Percentiles rank a stretch among this genome's conserved stretches.
Conservation (phyloP, 2,329 filamentous ascomycete genomes). For the Exophiala mesophila region DNA sequence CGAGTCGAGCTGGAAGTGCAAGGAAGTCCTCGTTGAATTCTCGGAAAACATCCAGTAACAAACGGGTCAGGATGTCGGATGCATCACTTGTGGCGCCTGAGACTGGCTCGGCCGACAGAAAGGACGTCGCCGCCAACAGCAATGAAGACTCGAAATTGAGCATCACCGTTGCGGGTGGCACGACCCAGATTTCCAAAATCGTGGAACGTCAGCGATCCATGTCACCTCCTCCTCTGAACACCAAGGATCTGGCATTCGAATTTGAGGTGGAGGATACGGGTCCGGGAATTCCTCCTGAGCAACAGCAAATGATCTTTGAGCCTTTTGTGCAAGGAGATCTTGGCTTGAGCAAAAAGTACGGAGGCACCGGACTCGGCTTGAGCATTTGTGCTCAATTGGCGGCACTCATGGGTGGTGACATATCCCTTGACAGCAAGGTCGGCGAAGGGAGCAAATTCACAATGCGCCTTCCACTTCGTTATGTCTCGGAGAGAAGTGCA, state of each 20-base stretch:
- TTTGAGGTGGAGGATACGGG: slow-evolving; percentile 88
- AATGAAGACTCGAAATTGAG: slow-evolving; percentile 37
- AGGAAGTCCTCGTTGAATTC: slow-evolving; percentile 35
- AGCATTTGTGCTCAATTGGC: slow-evolving; percentile 88
- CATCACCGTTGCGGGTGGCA: slow-evolving; percentile 59
- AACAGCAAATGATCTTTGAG: slow-evolving; percentile 83
- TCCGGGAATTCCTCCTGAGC: slow-evolving; percentile 71
- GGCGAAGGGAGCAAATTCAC: slow-evolving; percentile 76
- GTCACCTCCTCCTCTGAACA: slow-evolving; percentile 56
- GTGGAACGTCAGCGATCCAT: slow-evolving; percentile 52
- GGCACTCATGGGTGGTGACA: slow-evolving; percentile 72
- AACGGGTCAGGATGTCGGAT: slow-evolving; percentile 26
- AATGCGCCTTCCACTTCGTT: slow-evolving; percentile 75
- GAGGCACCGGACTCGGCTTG: slow-evolving; percentile 79
- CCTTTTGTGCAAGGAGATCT: slow-evolving; percentile 93
- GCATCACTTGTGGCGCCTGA: slow-evolving; percentile 20
- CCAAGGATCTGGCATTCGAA: slow-evolving; percentile 69
- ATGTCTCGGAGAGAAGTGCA: slow-evolving; percentile 62
- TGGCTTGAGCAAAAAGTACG: slow-evolving; percentile 81
- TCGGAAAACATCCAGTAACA: slow-evolving; percentile 23
- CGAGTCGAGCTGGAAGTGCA: slow-evolving; percentile 20
- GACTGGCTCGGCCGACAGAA: not conserved
- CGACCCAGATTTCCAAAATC: slow-evolving; percentile 47
- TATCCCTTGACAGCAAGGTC: slow-evolving; percentile 65
- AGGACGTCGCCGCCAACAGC: slow-evolving; percentile 1